A percentile compares a stretch with the other conserved stretches of the same genome.
Evolutionary conservation across 1,284 basidiomycete species (phyloP).

Genomic region (Meira miltonrushii): DNA sequence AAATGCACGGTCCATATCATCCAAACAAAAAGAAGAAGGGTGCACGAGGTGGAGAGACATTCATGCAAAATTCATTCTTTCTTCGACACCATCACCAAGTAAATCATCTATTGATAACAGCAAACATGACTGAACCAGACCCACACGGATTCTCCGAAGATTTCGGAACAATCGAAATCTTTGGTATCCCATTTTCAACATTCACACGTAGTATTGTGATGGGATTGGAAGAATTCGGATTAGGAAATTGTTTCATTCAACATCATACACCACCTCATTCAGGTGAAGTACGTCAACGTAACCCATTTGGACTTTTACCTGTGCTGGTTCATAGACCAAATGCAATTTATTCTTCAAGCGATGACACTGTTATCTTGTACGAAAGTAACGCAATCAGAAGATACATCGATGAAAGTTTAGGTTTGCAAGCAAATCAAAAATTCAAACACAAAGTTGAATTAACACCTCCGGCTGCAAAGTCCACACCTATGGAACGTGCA

Average conservation of each 20-base stretch:
- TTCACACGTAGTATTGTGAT: conserved; percentile 14
- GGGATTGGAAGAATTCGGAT: conserved; percentile 7
- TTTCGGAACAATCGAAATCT: conserved; percentile 10
- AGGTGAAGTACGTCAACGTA: conserved; percentile 5
- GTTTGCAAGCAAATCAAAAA: neutral
- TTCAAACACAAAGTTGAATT: neutral
- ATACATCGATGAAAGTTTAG: conserved; percentile 13
- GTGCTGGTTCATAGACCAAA: conserved; percentile 14
- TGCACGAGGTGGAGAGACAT: too few species aligned
- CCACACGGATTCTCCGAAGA: conserved; percentile 2
- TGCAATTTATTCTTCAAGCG: conserved; percentile 7
- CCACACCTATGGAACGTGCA: neutral
- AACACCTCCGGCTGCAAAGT: neutral
- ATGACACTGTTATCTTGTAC: conserved; percentile 7
- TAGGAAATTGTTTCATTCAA: conserved; percentile 1
- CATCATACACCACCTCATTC: conserved; percentile 13
- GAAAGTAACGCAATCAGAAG: conserved; percentile 15
- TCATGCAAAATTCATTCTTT: too few species aligned
- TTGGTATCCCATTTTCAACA: conserved; percentile 16
- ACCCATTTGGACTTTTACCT: conserved; percentile 16
- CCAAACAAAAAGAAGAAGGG: too few species aligned
- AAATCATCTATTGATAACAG: too few species aligned
- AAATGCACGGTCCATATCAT: too few species aligned
- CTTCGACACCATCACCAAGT: too few species aligned
- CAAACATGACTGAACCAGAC: conserved; percentile 13